Conservation (phyloP, 2,329 filamentous ascomycete genomes). For the Ploettnerulaceae sp. region DNA sequence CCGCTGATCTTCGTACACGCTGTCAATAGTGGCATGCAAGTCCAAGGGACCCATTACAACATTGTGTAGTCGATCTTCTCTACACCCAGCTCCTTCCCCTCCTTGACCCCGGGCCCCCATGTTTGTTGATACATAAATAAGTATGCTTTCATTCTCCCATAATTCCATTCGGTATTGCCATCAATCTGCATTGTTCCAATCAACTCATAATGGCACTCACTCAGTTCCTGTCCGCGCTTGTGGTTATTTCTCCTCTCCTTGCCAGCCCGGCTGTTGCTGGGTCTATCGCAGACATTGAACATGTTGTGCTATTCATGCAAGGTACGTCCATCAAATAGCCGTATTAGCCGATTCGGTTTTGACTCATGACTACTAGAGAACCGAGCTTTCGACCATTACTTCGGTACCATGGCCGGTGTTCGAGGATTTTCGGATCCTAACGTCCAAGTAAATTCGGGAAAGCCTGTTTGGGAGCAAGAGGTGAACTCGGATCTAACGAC, state of each 20-base stretch:
- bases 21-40: conserved; percentile 10
- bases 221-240: conserved; percentile 12
- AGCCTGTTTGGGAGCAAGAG: conserved; percentile 22
- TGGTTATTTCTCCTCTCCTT: conserved; percentile 21
- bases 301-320: conserved; percentile 56
- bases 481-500: conserved; percentile 31
- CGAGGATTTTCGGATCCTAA: conserved; percentile 54
- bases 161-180: background rate
- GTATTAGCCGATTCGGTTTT: too few relatives aligned
- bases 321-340: conserved; percentile 27
- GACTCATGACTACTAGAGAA: conserved; percentile 16
- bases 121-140: background rate
- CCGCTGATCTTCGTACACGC: background rate
- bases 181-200: too few relatives aligned
- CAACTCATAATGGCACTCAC: conserved; percentile 18
- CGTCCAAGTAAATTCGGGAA: conserved; percentile 41
- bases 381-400: conserved; percentile 37
- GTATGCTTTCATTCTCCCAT: background rate
- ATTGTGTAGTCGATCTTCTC: too few relatives aligned
- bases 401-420: conserved; percentile 51
- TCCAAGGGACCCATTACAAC: too few relatives aligned
- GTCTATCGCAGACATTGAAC: conserved; percentile 47
- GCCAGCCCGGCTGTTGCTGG: conserved; percentile 23
- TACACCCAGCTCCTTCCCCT: too few relatives aligned
- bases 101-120: too few relatives aligned